These are phyloP conservation scores for Fusarium coicis DNA, from an alignment of 2,329 filamentous ascomycete species.

Conservation along the genomic window DNA sequence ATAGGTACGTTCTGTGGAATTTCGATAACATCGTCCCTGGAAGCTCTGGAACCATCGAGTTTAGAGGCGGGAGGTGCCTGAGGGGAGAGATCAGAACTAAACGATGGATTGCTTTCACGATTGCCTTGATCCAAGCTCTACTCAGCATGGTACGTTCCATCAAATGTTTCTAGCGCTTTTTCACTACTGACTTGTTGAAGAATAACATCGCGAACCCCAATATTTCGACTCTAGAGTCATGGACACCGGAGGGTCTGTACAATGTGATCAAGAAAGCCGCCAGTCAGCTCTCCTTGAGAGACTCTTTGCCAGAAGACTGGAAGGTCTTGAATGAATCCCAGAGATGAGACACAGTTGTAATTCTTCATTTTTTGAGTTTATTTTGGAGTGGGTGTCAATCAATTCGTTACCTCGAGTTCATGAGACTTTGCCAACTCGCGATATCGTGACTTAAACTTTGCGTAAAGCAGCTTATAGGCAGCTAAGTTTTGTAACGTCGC, in stretches of 20 bases:
- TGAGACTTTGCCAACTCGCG: neutral
- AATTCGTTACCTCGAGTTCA: neutral
- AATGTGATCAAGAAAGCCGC: neutral
- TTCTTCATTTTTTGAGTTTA: fast-evolving
- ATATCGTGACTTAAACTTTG: neutral
- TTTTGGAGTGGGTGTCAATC: no score
- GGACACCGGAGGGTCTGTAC: neutral
- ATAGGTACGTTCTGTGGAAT: neutral
- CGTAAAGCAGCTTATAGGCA: fast-evolving
- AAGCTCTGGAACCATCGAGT: neutral
- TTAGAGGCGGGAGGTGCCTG: neutral
- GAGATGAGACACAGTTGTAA: neutral
- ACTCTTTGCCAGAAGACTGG: neutral
- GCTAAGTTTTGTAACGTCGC: neutral
- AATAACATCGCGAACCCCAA: neutral
- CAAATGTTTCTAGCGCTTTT: no score
- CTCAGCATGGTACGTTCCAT: neutral
- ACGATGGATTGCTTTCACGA: neutral
- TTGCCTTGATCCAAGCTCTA: neutral
- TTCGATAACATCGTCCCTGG: neutral
- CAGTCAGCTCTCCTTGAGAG: neutral
- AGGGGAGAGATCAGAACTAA: neutral
- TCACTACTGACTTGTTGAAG: fast-evolving
- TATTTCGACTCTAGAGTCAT: neutral
- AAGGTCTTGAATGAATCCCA: neutral